Evolutionary conservation across 2,329 filamentous ascomycete species (phyloP), one percentile per base, ranked within the genome.

Genomic region (Fonsecaea erecta): DNA sequence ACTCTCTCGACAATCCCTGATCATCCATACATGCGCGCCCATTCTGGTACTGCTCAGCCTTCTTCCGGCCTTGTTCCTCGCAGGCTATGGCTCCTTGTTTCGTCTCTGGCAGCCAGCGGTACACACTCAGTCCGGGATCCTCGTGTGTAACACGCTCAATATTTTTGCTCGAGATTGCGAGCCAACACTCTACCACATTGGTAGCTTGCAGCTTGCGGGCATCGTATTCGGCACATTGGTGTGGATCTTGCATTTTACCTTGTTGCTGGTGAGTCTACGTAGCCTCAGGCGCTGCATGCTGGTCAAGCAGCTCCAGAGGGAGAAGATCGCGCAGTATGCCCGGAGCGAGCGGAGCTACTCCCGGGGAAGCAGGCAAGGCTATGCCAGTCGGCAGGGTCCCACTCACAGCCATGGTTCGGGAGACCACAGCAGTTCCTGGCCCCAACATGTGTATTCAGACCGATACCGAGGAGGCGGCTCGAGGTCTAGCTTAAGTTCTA

Each of bases 101-200:
- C 71, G 69, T 24, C 64, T 74, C 58, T 76, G 74, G 75, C 65
- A 57, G 28, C 67, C 68, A 16, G 68, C 71, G 3, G 55, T 65
- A 16, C 63, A 63, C 59, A 68, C 69, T 7, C 63, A 67, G 51
- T 67, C 67, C 8, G 66, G 68, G 40, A 56, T 65, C 37, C 34
- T 71, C 1, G 46, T 63, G 1, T 76, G 74, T 65, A 72, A 63
- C 51, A 70, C 69, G 28, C 58, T 70, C 24, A 74, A 75, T 60
- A 60, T 69, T 12, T 74, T 73, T 58, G 68, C 72, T 11, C 69
- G 65, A 24, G 69, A 72, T 48, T 76, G 75, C 60, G 71, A 72
- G 61, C 73, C 74, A 7, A 71, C 70, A 2, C 56, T 76, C 54
- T 76, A 76, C 54, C 43, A 56, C 16, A 68, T 76, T 21, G 74